These are phyloP conservation scores for Aspergillus affinis DNA, from an alignment of 495 filamentous ascomycete species.

Conservation along the genomic window DNA sequence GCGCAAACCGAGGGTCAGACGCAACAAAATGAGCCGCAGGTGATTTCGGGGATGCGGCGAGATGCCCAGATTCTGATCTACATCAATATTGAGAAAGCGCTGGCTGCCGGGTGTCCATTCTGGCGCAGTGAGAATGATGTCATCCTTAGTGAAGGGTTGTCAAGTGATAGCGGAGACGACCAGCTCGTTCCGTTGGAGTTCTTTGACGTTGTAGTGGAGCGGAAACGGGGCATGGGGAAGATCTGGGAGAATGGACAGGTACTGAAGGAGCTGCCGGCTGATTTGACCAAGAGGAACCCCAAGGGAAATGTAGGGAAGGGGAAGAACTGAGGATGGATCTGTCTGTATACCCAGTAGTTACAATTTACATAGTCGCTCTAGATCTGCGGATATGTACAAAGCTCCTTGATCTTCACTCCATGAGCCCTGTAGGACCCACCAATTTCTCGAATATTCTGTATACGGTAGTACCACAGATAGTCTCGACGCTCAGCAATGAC, in stretches of 20 bases:
- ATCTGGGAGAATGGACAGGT: conserved; percentile 65
- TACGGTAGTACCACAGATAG: too few relatives aligned
- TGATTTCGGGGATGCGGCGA: conserved; percentile 82
- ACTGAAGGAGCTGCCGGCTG: conserved; percentile 50
- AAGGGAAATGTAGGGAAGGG: conserved; percentile 28
- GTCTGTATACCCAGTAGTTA: not conserved
- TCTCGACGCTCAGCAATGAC: too few relatives aligned
- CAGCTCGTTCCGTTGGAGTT: conserved; percentile 44
- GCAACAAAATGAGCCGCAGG: conserved; percentile 32
- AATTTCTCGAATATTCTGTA: too few relatives aligned
- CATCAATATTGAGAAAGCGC: conserved; percentile 66
- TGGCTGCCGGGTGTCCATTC: conserved; percentile 69
- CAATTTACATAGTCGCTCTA: not conserved
- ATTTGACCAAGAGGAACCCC: conserved; percentile 33
- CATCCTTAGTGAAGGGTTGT: conserved; percentile 50
- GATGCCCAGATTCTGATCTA: conserved; percentile 80
- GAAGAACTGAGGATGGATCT: not conserved
- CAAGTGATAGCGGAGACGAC: conserved; percentile 16
- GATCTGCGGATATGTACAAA: not conserved
- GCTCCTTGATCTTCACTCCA: not conserved
- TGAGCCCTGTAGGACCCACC: not conserved
- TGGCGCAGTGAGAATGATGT: conserved; percentile 89
- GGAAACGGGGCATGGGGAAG: conserved; percentile 54
- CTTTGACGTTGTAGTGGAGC: conserved; percentile 56
- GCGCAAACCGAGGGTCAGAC: conserved; percentile 15